Base-by-base conservation (phyloP, 2,329 filamentous ascomycete species). In the Aureobasidium sp. region DNA sequence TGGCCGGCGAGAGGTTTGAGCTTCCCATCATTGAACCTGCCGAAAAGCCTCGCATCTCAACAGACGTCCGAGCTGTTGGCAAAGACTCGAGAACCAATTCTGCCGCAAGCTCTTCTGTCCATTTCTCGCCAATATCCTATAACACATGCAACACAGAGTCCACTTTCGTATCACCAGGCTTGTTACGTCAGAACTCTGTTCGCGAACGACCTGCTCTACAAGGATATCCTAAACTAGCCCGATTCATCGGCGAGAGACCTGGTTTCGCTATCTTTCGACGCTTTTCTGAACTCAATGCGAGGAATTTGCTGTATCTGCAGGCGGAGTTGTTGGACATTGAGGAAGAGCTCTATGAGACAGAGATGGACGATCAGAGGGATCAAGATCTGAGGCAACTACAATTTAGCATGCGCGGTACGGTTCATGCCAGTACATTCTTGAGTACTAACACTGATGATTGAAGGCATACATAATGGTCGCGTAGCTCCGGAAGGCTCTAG, bases 261-360 rank as follows among this genome's bases (percentile, higher is more conserved):
- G 64, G 66, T 15, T 66, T 67, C 48, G 66, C 65, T 2, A 67
- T 70, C 32, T 70, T 67, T 52, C 62, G 64, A 15, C 59, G 67
- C 4, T 70, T 70, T 44, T 64, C 64, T 3, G 59, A 64, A 10
- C 61, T 70, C 12, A 68, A 69, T 48, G 64, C 67, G 24, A 63
- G 67, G 13, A 69, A 67, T 44, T 47, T 70, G 27, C 64, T 70
- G 24, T 70, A 70, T 63, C 62, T 67, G 13, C 67, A 70, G 61
- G 68, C 68, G 32, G 66, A 70, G 64, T 52, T 69, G 47, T 52
- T 65, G 3, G 48, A 66, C 37, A 51, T 69, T 13, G 69, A 70
- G 59, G 63, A 67, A 41, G 61, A 69, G 44, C 65, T 69, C 5
- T 55, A 66, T 29, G 67, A 67, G 20, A 55, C 66, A 6, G 67